phyloP scores from a whole-genome alignment of 495 filamentous ascomycete genomes.

The Acidiella bohemica region DNA sequence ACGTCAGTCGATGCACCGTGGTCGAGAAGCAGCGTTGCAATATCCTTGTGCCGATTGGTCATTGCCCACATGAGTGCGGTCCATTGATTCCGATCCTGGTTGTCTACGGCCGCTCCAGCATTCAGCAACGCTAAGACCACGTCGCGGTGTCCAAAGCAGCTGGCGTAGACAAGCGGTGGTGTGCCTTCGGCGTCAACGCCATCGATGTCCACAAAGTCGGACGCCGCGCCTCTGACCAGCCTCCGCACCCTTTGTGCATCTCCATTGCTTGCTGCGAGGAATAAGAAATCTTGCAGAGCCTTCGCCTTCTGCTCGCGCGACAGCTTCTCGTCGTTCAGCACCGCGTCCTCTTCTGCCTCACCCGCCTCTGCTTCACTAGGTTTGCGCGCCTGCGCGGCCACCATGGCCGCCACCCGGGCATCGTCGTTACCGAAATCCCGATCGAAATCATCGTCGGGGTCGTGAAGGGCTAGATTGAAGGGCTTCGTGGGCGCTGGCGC shows the following conservation, averaged over 20 bases:
- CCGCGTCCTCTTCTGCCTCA: constrained; percentile 54
- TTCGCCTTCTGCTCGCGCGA: constrained; percentile 65
- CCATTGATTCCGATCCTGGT: constrained; percentile 92
- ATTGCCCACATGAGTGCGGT: constrained; percentile 99
- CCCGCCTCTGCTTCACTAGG: constrained; percentile 53
- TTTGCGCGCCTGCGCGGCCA: constrained; percentile 77
- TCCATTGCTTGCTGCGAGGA: constrained; percentile 95
- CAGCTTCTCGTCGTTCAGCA: constrained; percentile 59
- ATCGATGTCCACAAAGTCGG: constrained; percentile 72
- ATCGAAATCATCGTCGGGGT: constrained; percentile 46
- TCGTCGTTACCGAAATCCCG: constrained; percentile 69
- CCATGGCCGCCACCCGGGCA: constrained; percentile 82
- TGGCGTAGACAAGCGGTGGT: constrained; percentile 89
- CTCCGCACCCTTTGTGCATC: constrained; percentile 69
- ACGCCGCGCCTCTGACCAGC: constrained; percentile 62
- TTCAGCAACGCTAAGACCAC: constrained; percentile 75
- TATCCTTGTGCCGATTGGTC: constrained; percentile 93
- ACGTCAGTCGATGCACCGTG: constrained; percentile 90
- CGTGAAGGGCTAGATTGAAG: constrained; percentile 72
- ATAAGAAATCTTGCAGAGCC: constrained; percentile 70
- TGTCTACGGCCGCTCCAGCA: constrained; percentile 80
- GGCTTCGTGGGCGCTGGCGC: constrained; percentile 72
- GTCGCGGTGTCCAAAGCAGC: constrained; percentile 94
- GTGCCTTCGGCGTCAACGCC: constrained; percentile 89
- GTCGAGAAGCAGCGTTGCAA: constrained; percentile 81